Evolutionary conservation across 768 basidiomycete genomes (phyloP).

Genomic region (Lentinula detonsa): DNA sequence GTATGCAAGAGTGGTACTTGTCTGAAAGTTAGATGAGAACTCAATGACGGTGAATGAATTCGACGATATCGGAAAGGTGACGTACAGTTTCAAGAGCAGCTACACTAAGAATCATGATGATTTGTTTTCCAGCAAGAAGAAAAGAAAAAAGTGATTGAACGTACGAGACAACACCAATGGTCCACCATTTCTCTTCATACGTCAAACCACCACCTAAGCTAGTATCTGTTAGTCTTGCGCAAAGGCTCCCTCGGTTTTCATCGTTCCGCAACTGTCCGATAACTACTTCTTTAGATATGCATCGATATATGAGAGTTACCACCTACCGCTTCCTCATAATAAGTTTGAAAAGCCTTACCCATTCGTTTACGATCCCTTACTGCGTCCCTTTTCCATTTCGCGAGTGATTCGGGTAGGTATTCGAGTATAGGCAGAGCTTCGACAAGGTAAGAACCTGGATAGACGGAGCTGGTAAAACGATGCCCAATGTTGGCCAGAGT

Average conservation of each 20-base stretch:
- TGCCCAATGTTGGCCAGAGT: slow-evolving; percentile 10
- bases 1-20: slow-evolving; percentile 19
- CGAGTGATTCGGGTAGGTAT: slow-evolving; percentile 16
- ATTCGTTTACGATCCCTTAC: neutral
- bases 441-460: slow-evolving; percentile 24
- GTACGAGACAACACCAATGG: slow-evolving; percentile 5
- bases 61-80: no score
- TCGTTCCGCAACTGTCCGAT: neutral
- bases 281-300: neutral
- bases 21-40: neutral
- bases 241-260: slow-evolving; percentile 6
- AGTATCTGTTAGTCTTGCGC: neutral
- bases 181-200: slow-evolving; percentile 6
- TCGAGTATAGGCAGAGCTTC: slow-evolving; percentile 24
- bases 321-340: slow-evolving; percentile 1
- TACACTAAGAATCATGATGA: neutral
- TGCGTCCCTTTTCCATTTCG: slow-evolving; percentile 11
- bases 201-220: neutral
- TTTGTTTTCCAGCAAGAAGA: no score
- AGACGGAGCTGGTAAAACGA: slow-evolving; percentile 20
- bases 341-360: neutral
- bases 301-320: neutral
- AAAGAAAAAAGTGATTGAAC: neutral
- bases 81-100: neutral
- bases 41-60: neutral